Conservation (phyloP, 352 stramenopile species). For the Phytophthora fragariae region DNA sequence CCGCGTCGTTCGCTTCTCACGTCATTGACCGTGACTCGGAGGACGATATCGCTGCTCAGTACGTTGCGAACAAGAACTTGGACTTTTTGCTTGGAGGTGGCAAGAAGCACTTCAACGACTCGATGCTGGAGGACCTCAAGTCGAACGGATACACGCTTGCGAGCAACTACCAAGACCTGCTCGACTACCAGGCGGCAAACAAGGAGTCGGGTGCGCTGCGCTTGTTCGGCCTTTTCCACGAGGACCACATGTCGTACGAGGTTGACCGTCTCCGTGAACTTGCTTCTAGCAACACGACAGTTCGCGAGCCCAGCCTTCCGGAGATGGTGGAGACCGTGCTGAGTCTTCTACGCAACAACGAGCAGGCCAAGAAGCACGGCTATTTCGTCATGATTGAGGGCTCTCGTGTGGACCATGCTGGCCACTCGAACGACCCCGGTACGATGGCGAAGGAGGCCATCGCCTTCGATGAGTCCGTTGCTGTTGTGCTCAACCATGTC, state of each 20-base stretch:
- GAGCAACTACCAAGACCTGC: conserved; percentile 64
- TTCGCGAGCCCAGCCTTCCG: conserved; percentile 58
- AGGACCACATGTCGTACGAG: conserved; percentile 76
- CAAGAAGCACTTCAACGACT: conserved; percentile 60
- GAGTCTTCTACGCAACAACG: conserved; percentile 70
- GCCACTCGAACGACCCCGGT: conserved; percentile 73
- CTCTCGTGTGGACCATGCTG: conserved; percentile 71
- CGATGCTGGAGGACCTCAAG: conserved; percentile 51
- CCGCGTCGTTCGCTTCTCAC: conserved; percentile 64
- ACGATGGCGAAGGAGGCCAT: conserved; percentile 76
- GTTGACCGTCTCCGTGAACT: conserved; percentile 60
- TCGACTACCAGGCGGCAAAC: conserved; percentile 62
- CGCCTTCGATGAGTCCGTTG: conserved; percentile 71
- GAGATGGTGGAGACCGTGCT: conserved; percentile 76
- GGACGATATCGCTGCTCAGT: conserved; percentile 63
- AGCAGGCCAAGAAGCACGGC: conserved; percentile 70
- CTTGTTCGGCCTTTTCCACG: conserved; percentile 68
- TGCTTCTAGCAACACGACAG: conserved; percentile 43
- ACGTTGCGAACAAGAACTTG: conserved; percentile 72
- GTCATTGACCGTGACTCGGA: conserved; percentile 63
- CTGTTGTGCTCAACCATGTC: conserved; percentile 65
- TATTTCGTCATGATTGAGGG: conserved; percentile 83
- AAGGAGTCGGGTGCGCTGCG: conserved; percentile 57
- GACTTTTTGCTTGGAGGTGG: conserved; percentile 71
- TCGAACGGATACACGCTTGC: conserved; percentile 57